Conservation (phyloP, 1,139 yeast genomes). For the Blastobotrys serpentis region DNA sequence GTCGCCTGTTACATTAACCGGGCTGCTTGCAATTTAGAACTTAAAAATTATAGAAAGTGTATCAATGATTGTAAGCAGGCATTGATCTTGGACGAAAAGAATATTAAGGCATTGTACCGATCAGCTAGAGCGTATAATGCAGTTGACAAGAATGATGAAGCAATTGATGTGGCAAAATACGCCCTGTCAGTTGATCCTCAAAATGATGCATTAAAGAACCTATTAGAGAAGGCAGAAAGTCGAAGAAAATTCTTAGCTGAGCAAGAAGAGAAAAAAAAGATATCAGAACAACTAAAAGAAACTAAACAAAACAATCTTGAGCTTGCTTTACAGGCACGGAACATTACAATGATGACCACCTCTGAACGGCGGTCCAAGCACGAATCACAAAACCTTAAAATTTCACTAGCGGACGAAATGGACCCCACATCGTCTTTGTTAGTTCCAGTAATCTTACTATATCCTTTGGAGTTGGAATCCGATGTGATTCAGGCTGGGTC, state of each 20-base stretch:
- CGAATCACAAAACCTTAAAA: constrained; percentile 29
- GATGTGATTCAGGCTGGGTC: constrained; percentile 72
- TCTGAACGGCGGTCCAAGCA: constrained; percentile 2
- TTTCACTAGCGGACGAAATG: constrained; percentile 62
- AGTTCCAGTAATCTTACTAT: constrained; percentile 76
- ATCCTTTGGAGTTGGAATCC: constrained; percentile 82
- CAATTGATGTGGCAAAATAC: constrained; percentile 61
- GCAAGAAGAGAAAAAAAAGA: constrained; percentile 34
- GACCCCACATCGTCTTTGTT: constrained; percentile 79
- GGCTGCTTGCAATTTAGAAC: constrained; percentile 87
- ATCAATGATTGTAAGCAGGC: constrained; percentile 84
- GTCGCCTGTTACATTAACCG: constrained; percentile 72
- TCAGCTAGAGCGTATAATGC: constrained; percentile 78
- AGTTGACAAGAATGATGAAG: constrained; percentile 70
- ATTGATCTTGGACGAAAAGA: constrained; percentile 61
- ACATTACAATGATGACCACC: constrained; percentile 26
- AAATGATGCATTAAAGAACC: constrained; percentile 48
- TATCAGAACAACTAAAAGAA: constrained; percentile 37
- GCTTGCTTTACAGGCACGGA: constrained; percentile 32
- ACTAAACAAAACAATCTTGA: constrained; percentile 41
- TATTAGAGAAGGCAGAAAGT: constrained; percentile 36
- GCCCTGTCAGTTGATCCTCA: constrained; percentile 59
- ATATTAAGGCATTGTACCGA: constrained; percentile 80
- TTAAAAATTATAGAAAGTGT: constrained; percentile 74
- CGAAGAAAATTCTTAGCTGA: constrained; percentile 31